Conservation (phyloP, 148 eudicot genomes). For the Rhododendron kiyosumense region DNA sequence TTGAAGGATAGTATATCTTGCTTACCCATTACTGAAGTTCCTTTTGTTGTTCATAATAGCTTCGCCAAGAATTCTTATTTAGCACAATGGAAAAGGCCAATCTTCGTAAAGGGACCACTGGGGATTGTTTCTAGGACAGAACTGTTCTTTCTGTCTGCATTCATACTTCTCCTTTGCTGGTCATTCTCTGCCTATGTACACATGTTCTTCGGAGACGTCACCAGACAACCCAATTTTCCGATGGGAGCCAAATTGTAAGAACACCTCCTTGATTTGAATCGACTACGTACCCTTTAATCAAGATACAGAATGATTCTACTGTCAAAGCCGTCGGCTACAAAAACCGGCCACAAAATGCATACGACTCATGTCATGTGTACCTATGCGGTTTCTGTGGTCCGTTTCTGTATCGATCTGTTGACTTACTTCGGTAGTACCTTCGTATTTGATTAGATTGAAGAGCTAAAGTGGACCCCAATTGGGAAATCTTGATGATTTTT, state of each 20-base stretch:
- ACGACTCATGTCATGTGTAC: too few species aligned
- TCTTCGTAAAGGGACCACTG: slow-evolving; percentile 46
- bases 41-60: background rate
- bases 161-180: slow-evolving; percentile 58
- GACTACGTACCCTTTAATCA: background rate
- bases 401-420: background rate
- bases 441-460: too few species aligned
- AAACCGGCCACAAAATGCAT: background rate
- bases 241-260: slow-evolving; percentile 39
- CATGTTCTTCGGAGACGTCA: slow-evolving; percentile 32
- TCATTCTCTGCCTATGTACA: slow-evolving; percentile 41
- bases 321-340: background rate
- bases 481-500: background rate
- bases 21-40: background rate
- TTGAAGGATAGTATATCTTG: background rate
- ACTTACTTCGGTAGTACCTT: background rate
- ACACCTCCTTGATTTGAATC: background rate
- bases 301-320: too few species aligned
- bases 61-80: background rate
- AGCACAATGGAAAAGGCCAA: slow-evolving; percentile 42
- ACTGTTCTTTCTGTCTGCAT: slow-evolving; percentile 42
- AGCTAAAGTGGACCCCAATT: background rate
- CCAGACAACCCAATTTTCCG: slow-evolving; percentile 20
- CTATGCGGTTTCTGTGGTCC: too few species aligned
- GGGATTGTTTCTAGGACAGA: slow-evolving; percentile 71